Percentiles rank a stretch among this genome's conserved stretches.
These are phyloP conservation scores for Climacium dendroides DNA, from an alignment of 225 moss, liverwort and hornwort species.

Conservation along the genomic window DNA sequence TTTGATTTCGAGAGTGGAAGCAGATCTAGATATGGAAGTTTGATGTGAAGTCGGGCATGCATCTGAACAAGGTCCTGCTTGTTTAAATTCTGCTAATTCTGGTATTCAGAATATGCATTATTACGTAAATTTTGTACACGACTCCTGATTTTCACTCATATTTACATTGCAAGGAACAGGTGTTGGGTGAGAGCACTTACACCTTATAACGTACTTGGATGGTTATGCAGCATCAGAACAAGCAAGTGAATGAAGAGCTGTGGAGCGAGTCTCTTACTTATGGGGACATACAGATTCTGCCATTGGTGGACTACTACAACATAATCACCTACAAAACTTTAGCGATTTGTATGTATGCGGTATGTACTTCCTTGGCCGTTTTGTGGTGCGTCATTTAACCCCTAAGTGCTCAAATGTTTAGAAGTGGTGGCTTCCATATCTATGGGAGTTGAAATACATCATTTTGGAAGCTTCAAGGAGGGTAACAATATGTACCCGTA, in stretches of 20 bases:
- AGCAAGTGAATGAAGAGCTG: slow-evolving; percentile 85
- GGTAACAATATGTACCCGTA: neutral
- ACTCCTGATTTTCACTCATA: neutral
- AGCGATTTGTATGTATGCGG: slow-evolving; percentile 83
- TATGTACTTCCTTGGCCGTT: slow-evolving; percentile 17
- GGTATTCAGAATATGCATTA: neutral
- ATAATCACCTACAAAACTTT: slow-evolving; percentile 84
- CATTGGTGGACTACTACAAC: slow-evolving; percentile 87
- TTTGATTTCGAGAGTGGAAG: neutral
- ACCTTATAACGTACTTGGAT: neutral
- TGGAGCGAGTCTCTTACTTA: slow-evolving; percentile 77
- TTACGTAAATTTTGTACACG: neutral
- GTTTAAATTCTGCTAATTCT: neutral
- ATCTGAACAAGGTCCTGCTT: neutral
- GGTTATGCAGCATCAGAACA: slow-evolving; percentile 64
- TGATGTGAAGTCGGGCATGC: neutral
- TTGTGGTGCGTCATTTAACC: neutral
- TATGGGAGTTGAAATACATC: neutral
- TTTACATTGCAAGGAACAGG: neutral
- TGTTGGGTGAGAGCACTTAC: neutral
- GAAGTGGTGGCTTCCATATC: neutral
- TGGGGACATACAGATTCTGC: slow-evolving; percentile 86
- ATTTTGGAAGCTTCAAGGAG: neutral
- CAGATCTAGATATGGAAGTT: neutral
- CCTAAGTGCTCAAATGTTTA: neutral